Conservation (phyloP, 2,329 filamentous ascomycete species). For the Sporothrix brunneoviolacea region DNA sequence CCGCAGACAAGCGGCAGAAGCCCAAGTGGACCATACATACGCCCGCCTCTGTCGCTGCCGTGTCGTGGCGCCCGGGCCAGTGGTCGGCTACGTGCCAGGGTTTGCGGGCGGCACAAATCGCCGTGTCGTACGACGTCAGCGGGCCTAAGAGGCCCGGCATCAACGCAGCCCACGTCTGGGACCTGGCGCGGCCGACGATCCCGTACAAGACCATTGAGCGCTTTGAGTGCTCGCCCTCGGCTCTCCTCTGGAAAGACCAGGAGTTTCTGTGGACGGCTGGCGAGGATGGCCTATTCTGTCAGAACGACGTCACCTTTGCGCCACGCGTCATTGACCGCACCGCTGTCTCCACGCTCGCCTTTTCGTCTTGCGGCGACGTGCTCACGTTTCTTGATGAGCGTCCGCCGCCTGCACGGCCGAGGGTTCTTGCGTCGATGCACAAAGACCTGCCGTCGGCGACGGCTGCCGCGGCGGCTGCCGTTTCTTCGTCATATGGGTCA, state of each 20-base stretch:
- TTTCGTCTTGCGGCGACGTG: conserved; percentile 53
- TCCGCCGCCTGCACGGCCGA: conserved; percentile 37
- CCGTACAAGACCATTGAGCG: conserved; percentile 60
- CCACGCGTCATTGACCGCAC: conserved; percentile 57
- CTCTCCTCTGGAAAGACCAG: conserved; percentile 57
- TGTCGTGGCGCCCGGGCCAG: conserved; percentile 57
- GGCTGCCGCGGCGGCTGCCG: background rate
- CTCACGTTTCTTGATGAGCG: conserved; percentile 58
- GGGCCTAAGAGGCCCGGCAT: conserved; percentile 48
- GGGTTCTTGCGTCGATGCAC: conserved; percentile 23
- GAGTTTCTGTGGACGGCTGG: conserved; percentile 62
- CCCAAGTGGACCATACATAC: conserved; percentile 55
- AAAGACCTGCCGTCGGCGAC: conserved; percentile 19
- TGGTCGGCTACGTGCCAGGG: conserved; percentile 56
- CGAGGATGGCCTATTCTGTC: conserved; percentile 54
- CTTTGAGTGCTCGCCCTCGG: conserved; percentile 51
- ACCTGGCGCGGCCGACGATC: conserved; percentile 59
- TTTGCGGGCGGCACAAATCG: conserved; percentile 54
- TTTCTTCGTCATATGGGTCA: conserved; percentile 37
- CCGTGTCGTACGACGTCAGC: conserved; percentile 54
- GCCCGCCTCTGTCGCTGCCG: conserved; percentile 51
- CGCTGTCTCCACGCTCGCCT: conserved; percentile 53
- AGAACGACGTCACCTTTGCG: conserved; percentile 59
- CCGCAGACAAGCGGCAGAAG: conserved; percentile 57
- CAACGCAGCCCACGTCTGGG: conserved; percentile 59